These are phyloP conservation scores for Saksenaea vasiformis DNA, from an alignment of 371 early-diverging fungal genomes.

Conservation along the genomic window DNA sequence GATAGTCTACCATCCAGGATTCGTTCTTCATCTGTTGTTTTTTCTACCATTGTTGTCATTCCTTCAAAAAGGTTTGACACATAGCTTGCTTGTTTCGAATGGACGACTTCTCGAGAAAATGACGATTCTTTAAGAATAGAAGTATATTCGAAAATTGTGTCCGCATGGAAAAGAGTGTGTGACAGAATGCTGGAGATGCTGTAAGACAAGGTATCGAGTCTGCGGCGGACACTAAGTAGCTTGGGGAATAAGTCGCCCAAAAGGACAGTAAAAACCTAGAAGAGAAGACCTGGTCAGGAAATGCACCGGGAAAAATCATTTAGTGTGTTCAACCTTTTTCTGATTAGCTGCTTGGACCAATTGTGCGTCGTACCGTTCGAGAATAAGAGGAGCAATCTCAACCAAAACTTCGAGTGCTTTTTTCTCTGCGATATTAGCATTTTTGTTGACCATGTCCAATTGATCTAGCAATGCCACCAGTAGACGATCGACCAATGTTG, in stretches of 20 bases:
- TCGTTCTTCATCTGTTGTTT: constrained; percentile 12
- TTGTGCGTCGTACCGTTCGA: constrained; percentile 30
- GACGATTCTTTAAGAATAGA: constrained; percentile 32
- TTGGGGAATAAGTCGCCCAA: constrained; percentile 28
- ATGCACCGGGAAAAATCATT: neutral
- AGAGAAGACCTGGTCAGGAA: neutral
- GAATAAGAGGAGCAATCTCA: constrained; percentile 15
- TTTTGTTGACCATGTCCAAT: neutral
- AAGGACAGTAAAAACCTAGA: constrained; percentile 34
- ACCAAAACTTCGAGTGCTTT: constrained; percentile 12
- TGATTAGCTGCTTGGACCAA: constrained; percentile 38
- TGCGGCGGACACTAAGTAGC: constrained; percentile 25
- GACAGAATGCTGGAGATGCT: constrained; percentile 24
- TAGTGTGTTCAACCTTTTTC: constrained; percentile 28
- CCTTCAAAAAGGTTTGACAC: constrained; percentile 46
- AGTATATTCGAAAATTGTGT: constrained; percentile 44
- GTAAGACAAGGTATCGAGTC: constrained; percentile 6
- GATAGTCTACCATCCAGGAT: constrained; percentile 29
- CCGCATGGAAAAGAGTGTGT: constrained; percentile 41
- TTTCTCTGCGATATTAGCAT: neutral
- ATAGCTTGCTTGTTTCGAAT: constrained; percentile 28
- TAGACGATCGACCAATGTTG: constrained; percentile 28
- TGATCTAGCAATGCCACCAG: constrained; percentile 19
- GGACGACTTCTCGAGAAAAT: neutral
- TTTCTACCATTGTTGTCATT: constrained; percentile 16